Conservation (phyloP, 2,329 filamentous ascomycete genomes). For the Epichloe aotearoae region DNA sequence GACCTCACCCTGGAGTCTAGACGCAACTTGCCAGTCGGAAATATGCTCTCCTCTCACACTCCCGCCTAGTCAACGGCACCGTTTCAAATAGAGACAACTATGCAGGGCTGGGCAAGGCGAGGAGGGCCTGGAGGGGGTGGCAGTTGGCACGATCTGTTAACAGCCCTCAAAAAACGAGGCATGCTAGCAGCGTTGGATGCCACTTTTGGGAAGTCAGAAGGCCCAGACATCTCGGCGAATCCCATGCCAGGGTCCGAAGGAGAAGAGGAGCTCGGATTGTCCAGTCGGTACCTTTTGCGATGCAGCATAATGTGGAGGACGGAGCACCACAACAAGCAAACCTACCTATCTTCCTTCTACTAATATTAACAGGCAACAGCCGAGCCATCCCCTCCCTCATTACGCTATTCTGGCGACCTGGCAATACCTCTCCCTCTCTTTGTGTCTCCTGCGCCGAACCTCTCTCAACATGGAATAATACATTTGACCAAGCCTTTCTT, state of each 20-base stretch:
- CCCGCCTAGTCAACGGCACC: neutral
- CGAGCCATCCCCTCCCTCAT: constrained; percentile 2
- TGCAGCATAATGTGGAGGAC: neutral
- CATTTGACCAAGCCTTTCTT: constrained; percentile 7
- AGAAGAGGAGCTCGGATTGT: neutral
- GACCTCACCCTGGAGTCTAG: neutral
- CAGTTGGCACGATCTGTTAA: neutral
- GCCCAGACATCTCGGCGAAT: neutral
- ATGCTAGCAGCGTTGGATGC: neutral
- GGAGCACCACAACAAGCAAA: constrained; percentile 2
- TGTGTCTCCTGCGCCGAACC: constrained; percentile 2
- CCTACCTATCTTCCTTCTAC: neutral
- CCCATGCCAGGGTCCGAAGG: neutral
- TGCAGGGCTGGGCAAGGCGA: no score
- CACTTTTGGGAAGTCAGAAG: neutral
- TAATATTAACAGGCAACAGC: neutral
- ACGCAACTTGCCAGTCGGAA: neutral
- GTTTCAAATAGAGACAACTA: neutral
- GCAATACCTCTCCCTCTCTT: neutral
- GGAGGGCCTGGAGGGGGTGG: neutral
- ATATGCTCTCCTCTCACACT: neutral
- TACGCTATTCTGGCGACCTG: neutral
- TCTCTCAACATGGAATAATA: constrained; percentile 1
- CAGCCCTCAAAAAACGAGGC: neutral
- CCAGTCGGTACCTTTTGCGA: constrained; percentile 6